Base-by-base conservation (phyloP, 78 protist species). In the Ministeria vibrans region DNA sequence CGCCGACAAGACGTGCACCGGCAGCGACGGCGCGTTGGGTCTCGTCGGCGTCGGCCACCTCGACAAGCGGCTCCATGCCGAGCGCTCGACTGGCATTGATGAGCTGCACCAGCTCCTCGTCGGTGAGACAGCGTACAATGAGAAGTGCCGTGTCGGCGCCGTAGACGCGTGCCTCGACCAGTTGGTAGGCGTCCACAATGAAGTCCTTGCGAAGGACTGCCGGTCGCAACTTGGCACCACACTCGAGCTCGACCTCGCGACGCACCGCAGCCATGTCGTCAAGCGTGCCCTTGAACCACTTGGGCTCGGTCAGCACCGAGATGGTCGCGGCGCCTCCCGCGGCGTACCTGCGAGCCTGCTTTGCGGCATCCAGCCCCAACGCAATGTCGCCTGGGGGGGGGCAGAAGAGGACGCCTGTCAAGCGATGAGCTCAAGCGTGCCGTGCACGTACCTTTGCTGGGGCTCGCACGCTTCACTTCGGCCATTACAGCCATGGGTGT, bases 61-160 rank as follows among this genome's bases (percentile, higher is more conserved):
- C 87, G 5, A 88, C 92, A 20, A 83, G 55, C 30, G 88, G 91
- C 85, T 87, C 91, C 88, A 87, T 80, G 18, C 88, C 88, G 23
- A 80, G 80, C 0, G 18, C 11, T 23, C 88, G 82, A 27, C 78
- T 30, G 27, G 38, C 51, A 0, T 0, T n/a, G 45, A 86, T 44
- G 38, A 81, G 62, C 13, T 5, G 46, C 0, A 13, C 0, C 15
- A 69, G n/a, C 41, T 27, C 18, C n/a, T 25, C 69, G 36, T 84
- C 80, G 6, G 43, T 4, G 25, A 80, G 44, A 36, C 45, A 0
- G 34, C 81, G 78, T 30, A 89, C 92, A 70, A 89, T 89, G 28
- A 89, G 84, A 49, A 89, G 63, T 62, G 80, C 68, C 32, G 87
- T 85, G 81, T 89, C 89, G 0, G 89, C 89, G 32, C 92, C 86